A percentile compares a stretch with the other conserved stretches of the same genome.
These are phyloP conservation scores for Phytophthora hybrid DNA, from an alignment of 352 stramenopile genomes.

Conservation along the genomic window DNA sequence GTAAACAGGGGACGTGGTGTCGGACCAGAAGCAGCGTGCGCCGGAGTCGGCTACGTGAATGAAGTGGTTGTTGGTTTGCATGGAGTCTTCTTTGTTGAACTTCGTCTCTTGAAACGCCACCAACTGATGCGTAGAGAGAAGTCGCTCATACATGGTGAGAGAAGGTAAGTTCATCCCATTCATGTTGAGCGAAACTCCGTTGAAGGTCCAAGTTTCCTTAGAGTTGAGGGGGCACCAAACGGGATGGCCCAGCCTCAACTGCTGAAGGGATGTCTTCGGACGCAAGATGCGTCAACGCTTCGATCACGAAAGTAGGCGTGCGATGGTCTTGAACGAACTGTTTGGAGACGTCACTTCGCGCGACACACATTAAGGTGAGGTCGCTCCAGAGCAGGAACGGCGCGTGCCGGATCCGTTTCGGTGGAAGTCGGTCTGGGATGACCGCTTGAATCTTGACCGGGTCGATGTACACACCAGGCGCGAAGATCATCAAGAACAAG, in stretches of 20 bases:
- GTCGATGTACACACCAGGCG: constrained; percentile 14
- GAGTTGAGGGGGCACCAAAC: constrained; percentile 17
- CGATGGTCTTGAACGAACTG: constrained; percentile 3
- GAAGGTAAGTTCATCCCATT: constrained; percentile 17
- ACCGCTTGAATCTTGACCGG: constrained; percentile 16
- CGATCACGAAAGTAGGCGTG: background rate
- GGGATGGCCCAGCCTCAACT: background rate
- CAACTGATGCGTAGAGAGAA: constrained; percentile 22
- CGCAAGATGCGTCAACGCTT: background rate
- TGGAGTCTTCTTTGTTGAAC: constrained; percentile 25
- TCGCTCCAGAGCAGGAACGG: constrained; percentile 20
- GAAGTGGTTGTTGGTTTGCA: constrained; percentile 22
- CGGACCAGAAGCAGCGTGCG: constrained; percentile 24
- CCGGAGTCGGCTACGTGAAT: constrained; percentile 22
- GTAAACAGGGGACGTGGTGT: constrained; percentile 21
- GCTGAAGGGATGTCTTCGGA: background rate
- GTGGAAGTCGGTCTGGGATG: background rate
- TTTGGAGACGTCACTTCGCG: background rate
- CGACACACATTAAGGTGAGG: background rate
- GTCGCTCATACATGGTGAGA: constrained; percentile 7
- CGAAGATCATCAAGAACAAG: constrained; percentile 19
- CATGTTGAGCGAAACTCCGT: constrained; percentile 28
- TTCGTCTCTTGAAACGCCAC: constrained; percentile 29
- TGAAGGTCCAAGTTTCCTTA: constrained; percentile 19
- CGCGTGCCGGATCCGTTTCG: background rate